A percentile compares a stretch with the other conserved stretches of the same genome.
Evolutionary conservation across 352 stramenopile genomes (phyloP).

Genomic region (Phytophthora aleatoria): DNA sequence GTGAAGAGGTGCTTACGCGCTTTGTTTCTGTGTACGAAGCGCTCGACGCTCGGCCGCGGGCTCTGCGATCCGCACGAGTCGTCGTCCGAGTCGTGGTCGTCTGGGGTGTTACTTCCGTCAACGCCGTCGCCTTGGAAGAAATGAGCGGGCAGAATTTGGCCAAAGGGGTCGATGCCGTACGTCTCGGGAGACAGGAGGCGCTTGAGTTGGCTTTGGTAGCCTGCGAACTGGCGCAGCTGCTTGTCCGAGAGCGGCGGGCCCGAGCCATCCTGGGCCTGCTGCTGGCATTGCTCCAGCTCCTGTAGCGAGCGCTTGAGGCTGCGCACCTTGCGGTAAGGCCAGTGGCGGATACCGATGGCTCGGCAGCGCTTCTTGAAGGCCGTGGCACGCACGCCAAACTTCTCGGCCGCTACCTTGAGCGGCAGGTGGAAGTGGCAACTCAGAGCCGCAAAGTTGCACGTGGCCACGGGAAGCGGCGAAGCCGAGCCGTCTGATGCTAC

Average conservation of each 20-base stretch:
- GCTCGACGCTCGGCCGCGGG: slow-evolving; percentile 31
- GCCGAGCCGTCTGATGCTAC: slow-evolving; percentile 17
- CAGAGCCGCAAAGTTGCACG: slow-evolving; percentile 75
- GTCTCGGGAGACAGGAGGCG: slow-evolving; percentile 79
- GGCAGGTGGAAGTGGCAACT: slow-evolving; percentile 71
- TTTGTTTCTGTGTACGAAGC: slow-evolving; percentile 41
- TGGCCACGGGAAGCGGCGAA: slow-evolving; percentile 34
- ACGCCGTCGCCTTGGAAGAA: slow-evolving; percentile 40
- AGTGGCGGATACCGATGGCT: slow-evolving; percentile 74
- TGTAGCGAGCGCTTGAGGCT: slow-evolving; percentile 71
- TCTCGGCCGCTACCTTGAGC: slow-evolving; percentile 70
- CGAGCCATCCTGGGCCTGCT: slow-evolving; percentile 50
- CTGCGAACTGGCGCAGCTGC: slow-evolving; percentile 66
- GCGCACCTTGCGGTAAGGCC: slow-evolving; percentile 75
- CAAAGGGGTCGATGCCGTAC: slow-evolving; percentile 79
- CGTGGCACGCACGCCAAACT: slow-evolving; percentile 77
- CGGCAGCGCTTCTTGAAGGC: slow-evolving; percentile 81
- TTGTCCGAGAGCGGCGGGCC: slow-evolving; percentile 71
- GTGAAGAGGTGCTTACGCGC: slow-evolving; percentile 50
- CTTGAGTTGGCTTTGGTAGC: slow-evolving; percentile 77
- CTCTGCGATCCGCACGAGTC: slow-evolving; percentile 49
- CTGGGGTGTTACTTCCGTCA: slow-evolving; percentile 24
- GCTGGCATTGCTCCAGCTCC: slow-evolving; percentile 74
- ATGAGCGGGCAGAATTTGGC: slow-evolving; percentile 44
- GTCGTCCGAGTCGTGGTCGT: slow-evolving; percentile 67